Base-by-base conservation (phyloP, 768 basidiomycete species). In the Pholiota conissans region DNA sequence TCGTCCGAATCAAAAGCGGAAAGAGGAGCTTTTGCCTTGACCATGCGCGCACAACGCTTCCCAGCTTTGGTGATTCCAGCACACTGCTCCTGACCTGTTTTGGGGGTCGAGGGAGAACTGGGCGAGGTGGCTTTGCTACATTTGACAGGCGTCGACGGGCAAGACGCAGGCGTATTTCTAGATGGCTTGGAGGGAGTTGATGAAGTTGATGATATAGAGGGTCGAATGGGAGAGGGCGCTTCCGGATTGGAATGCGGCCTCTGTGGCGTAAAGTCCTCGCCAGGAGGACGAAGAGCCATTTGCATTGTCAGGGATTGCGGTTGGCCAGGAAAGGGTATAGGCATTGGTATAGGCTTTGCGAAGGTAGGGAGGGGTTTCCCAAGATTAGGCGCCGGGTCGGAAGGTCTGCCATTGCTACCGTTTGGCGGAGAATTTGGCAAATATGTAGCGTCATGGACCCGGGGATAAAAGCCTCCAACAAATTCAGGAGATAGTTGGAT, bases 1-100 rank as follows among this genome's bases (percentile, higher is more conserved):
- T 73, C 73, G 32, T 76, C 69, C 37, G 69, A 57, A 18, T 57
- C 61, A 20, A 60, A 46, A 16, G 61, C 60, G 18, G 54, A 49
- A 20, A 73, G 60, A 2, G 66, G 63, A 29, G 65, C 62, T 4
- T 75, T 73, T 11, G 74, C 63, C 62, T 84, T 87, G 34, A 90
- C 80, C 58, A 71, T 75, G 54, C 88, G 81, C 35, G 73, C 77
- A 63, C 91, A 93, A 32, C 72, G 82, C 61, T 79, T 82, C 9
- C 83, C 86, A 13, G 80, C 74, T 65, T 84, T 84, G n/a, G 89
- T 92, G 34, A 79, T 72, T 4, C 83, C 88, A 57, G 76, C 76
- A 65, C 91, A 93, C 63, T 84, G 89, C 13, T 74, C 73, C 51
- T 68, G 64, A 8, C 57, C 60, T 24, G 59, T 5, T 30, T 66